Base-by-base conservation (phyloP, 2,329 filamentous ascomycete species). In the Beauveria asiatica region DNA sequence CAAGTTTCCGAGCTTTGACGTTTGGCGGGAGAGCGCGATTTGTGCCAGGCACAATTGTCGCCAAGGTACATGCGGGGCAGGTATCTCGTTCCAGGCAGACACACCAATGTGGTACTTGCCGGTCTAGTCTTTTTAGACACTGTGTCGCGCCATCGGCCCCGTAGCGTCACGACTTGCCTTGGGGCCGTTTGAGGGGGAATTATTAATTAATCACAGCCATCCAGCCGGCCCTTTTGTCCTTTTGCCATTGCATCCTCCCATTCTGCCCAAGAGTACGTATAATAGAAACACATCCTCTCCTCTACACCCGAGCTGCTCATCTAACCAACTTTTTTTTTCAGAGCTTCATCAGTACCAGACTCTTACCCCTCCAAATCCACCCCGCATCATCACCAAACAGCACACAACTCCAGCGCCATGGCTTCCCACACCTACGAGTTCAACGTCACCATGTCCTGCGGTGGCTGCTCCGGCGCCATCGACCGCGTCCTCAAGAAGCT, bases 391-490 rank as follows among this genome's bases (percentile, higher is more conserved):
- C 61, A 37, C 39, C 37, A 37, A 54, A 27, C 61, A 42, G 41
- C 69, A 80, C 25, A 66, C 25, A 37, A 10, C 66, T 92, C 92
- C 89, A 78, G 86, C 62, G 85, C 88, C 66, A 90, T 90, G 68
- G 49, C 50, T 11, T 16, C 67, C 48, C 91, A 96, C 80, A 90
- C 85, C 67, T 97, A 97, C 88, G 90, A 94, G 75, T 97, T 97
- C 82, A 87, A 92, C 76, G 85, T 97, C 74, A 82, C 80, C 76
- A 99, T 99, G 94, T 89, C 81, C 81, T 99, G 94, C 79, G 85
- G 90, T 72, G 94, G 94, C 74, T 99, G 94, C 86, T 97, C 92
- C 50, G 92, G 92, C 70, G 94, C 94, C 66, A 83, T 99, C 49
- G 89, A 96, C 76, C 84, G 92, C 57, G 92, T 97, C 50, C 85